phyloP scores from a whole-genome alignment of 768 basidiomycete species.

The Hydnomerulius pinastri region DNA sequence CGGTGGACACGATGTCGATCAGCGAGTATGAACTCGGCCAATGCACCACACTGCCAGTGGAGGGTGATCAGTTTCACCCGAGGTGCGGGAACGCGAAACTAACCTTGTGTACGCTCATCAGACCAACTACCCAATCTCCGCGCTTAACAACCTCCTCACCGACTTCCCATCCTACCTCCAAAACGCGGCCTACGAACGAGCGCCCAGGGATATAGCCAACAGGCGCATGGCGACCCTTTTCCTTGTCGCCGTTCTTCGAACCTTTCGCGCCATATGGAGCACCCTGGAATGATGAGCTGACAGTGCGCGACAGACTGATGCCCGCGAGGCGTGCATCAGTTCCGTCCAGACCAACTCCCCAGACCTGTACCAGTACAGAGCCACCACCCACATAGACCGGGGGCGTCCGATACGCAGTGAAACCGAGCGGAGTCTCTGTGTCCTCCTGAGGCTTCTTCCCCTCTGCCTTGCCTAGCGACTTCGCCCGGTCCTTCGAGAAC shows the following conservation, averaged over 20 bases:
- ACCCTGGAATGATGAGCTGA: conserved; percentile 12
- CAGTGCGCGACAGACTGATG: conserved; percentile 30
- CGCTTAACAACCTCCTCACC: conserved; percentile 50
- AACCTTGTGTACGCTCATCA: conserved; percentile 81
- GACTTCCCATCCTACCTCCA: conserved; percentile 80
- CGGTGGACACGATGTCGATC: conserved; percentile 79
- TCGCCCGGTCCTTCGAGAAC: conserved; percentile 30
- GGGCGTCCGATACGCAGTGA: conserved; percentile 71
- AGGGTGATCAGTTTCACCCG: too few relatives aligned
- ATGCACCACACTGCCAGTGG: conserved; percentile 85
- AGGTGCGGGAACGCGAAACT: conserved; percentile 27
- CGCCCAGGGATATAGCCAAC: conserved; percentile 85
- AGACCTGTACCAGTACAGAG: conserved; percentile 83
- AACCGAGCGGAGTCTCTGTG: conserved; percentile 49
- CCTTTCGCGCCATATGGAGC: conserved; percentile 23
- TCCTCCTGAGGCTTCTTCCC: conserved; percentile 8
- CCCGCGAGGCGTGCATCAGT: conserved; percentile 70
- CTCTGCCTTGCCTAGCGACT: conserved; percentile 9
- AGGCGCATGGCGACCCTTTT: conserved; percentile 24
- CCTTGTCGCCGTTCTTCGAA: conserved; percentile 24
- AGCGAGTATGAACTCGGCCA: conserved; percentile 85
- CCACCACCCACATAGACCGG: conserved; percentile 70
- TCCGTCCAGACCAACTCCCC: conserved; percentile 83
- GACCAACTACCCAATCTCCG: conserved; percentile 87
- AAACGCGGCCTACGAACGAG: conserved; percentile 80